Conservation (phyloP, 495 filamentous ascomycete genomes). For the Glutinoglossum americanum region DNA sequence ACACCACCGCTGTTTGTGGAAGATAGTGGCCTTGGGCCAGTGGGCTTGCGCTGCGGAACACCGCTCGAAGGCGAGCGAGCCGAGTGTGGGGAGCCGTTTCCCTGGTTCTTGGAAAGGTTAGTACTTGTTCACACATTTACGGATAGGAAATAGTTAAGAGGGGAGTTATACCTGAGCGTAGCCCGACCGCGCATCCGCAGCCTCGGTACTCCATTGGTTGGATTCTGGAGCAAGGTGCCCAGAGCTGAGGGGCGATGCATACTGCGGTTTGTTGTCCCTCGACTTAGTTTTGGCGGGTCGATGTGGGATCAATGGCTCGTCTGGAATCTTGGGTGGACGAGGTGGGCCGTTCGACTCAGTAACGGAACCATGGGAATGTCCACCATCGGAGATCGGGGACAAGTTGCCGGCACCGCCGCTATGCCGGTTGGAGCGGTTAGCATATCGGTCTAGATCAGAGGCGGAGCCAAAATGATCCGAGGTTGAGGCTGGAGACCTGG, state of each 20-base stretch:
- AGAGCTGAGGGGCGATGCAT: constrained; percentile 13
- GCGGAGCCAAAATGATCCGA: constrained; percentile 48
- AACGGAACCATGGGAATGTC: constrained; percentile 25
- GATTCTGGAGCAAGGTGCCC: constrained; percentile 20
- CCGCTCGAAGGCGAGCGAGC: constrained; percentile 18
- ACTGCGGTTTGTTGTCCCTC: constrained; percentile 18
- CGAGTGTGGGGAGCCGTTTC: constrained; percentile 11
- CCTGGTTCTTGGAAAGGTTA: neutral
- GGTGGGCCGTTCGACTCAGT: constrained; percentile 15
- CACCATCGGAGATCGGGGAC: constrained; percentile 30
- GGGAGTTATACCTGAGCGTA: constrained; percentile 1
- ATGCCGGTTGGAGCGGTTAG: constrained; percentile 19
- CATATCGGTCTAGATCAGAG: constrained; percentile 23
- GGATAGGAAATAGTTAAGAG: neutral
- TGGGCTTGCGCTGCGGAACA: constrained; percentile 31
- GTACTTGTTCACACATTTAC: neutral
- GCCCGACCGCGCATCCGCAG: constrained; percentile 7
- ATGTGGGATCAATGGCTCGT: constrained; percentile 28
- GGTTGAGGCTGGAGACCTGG: constrained; percentile 44
- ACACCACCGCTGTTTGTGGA: neutral
- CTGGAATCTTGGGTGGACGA: constrained; percentile 21
- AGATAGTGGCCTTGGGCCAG: constrained; percentile 26
- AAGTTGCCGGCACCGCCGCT: constrained; percentile 21
- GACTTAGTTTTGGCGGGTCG: constrained; percentile 23
- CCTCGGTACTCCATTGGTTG: constrained; percentile 1